Conservation (phyloP, 805 yeast genomes). For the Kluyveromyces lactis region DNA sequence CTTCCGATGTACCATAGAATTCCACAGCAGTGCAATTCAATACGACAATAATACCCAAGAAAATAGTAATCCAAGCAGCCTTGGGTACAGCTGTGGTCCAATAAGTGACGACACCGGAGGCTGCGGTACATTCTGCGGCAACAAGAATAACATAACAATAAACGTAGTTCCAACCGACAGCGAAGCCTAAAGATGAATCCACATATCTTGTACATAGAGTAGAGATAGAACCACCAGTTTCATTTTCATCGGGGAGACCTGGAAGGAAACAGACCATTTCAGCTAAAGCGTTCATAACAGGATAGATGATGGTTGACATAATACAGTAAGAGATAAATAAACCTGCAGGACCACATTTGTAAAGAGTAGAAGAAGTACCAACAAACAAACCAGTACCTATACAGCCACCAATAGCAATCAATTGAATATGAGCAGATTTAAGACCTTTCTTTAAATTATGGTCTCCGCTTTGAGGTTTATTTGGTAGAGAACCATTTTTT, state of each 20-base stretch:
- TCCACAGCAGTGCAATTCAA: constrained; percentile 47
- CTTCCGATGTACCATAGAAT: constrained; percentile 35
- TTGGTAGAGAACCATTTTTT: not conserved
- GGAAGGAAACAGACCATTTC: constrained; percentile 61
- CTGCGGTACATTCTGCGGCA: constrained; percentile 58
- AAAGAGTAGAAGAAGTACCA: constrained; percentile 56
- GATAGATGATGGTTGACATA: constrained; percentile 55
- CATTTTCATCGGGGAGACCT: constrained; percentile 37
- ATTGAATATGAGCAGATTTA: constrained; percentile 61
- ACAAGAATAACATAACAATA: constrained; percentile 41
- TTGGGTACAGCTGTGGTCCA: constrained; percentile 50
- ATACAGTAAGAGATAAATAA: constrained; percentile 52
- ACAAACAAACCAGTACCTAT: constrained; percentile 81
- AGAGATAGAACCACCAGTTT: constrained; percentile 44
- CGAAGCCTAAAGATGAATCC: constrained; percentile 51
- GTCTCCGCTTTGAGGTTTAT: not conserved
- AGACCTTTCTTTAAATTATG: constrained; percentile 16
- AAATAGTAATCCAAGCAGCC: constrained; percentile 53
- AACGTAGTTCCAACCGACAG: constrained; percentile 51
- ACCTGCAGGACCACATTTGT: constrained; percentile 68
- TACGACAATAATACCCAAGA: constrained; percentile 37
- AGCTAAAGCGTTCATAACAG: constrained; percentile 56
- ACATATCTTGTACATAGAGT: constrained; percentile 52
- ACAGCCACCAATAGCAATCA: constrained; percentile 78
- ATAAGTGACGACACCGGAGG: constrained; percentile 49